Evolutionary conservation across 371 early-diverging fungal species (phyloP), one percentile per base, ranked within the genome.

Genomic region (Actinomucor elegans): DNA sequence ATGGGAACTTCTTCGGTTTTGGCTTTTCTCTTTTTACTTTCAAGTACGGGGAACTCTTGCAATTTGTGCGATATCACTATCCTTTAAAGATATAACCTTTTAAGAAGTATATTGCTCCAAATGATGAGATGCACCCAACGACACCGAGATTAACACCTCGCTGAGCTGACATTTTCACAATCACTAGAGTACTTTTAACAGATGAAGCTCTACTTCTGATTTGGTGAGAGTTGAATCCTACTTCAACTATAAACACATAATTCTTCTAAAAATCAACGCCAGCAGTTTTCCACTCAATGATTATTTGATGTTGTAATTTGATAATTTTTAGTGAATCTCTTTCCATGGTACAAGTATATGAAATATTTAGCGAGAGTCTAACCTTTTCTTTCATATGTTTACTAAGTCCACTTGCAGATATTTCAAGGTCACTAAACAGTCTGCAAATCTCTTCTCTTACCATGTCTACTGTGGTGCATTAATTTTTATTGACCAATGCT

Each of bases 161-260:
- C 38, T 45, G 40, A 29, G 47, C 29, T 29, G 54, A n/a, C 28
- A 37, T 40, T 32, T 46, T 37, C 2, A 40, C 40, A 5, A n/a
- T 17, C 17, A 47, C 32, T 46, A 32, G 46, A 29, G 15, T 21
- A n/a, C 47, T 23, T 18, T 46, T 45, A 12, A 54, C 20, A 14
- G 54, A 54, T 38, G 46, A 54, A 38, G 38, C 46, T 31, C 38
- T 37, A 46, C 46, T 54, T 46, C 37, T 54, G 6, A 54, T 37
- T 36, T 35, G 31, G 12, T 31, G 46, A 17, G 54, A 45, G 32
- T 31, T 45, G 46, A 54, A 38, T 28, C 37, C 46, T 2, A 38
- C 40, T 15, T 54, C 38, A 29, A 38, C 47, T 1, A 54, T 54
- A 44, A 46, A 54, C 46, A 46, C 47, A 29, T 47, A 52, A 21